These are phyloP conservation scores for Dothiorella sarmentorum DNA, from an alignment of 2,329 filamentous ascomycete species.

Conservation along the genomic window DNA sequence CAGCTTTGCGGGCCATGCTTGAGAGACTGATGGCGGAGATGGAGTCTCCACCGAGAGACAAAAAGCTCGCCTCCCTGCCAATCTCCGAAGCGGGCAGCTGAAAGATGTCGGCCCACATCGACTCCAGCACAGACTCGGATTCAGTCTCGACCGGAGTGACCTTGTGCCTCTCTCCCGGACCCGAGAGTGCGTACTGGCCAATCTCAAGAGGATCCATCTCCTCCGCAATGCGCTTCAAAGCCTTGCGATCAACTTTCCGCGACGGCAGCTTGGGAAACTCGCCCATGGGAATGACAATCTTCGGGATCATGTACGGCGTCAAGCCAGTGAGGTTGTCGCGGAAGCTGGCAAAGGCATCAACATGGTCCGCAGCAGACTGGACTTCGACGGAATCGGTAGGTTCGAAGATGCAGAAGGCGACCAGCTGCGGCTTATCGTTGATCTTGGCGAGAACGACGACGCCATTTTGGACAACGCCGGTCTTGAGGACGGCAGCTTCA, in stretches of 20 bases:
- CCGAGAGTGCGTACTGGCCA: no score
- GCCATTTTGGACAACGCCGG: not conserved
- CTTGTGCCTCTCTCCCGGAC: no score
- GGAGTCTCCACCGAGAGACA: slow-evolving; percentile 7
- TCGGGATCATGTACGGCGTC: slow-evolving; percentile 10
- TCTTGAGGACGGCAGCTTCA: slow-evolving; percentile 21
- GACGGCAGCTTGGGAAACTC: slow-evolving; percentile 1
- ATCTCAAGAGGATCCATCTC: not conserved
- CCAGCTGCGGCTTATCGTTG: not conserved
- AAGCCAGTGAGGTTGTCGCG: not conserved
- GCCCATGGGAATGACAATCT: not conserved
- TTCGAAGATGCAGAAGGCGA: slow-evolving; percentile 12
- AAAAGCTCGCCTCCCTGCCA: not conserved
- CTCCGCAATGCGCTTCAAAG: not conserved
- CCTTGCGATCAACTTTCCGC: slow-evolving; percentile 1
- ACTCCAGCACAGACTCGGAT: no score
- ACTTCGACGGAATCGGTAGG: not conserved
- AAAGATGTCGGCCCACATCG: not conserved
- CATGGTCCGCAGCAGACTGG: no score
- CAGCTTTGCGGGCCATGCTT: not conserved
- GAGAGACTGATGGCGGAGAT: slow-evolving; percentile 16
- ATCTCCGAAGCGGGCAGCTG: not conserved
- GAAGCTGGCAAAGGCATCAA: no score
- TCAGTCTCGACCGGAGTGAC: no score
- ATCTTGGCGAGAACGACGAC: not conserved